These are phyloP conservation scores for Anthostomella pinea DNA, from an alignment of 2,329 filamentous ascomycete genomes.

Conservation along the genomic window DNA sequence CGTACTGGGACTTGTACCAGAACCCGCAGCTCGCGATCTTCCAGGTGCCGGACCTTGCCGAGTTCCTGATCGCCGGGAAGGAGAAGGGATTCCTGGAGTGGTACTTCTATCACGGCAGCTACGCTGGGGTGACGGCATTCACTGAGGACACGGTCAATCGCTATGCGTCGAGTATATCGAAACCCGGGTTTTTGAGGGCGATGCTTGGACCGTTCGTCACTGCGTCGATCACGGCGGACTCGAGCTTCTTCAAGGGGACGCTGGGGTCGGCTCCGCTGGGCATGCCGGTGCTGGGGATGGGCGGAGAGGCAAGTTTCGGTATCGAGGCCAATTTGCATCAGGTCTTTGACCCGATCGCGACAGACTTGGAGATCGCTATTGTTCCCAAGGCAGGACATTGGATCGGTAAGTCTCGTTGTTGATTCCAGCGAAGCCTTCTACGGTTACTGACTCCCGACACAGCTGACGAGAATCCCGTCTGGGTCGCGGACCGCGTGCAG, in stretches of 20 bases:
- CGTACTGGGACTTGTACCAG: conserved; percentile 38
- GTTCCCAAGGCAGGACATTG: conserved; percentile 39
- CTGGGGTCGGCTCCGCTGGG: conserved; percentile 24
- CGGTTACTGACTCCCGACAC: neutral
- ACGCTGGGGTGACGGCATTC: conserved; percentile 37
- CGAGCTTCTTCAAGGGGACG: conserved; percentile 34
- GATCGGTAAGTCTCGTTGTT: conserved; percentile 30
- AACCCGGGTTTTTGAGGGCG: conserved; percentile 41
- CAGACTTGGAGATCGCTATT: conserved; percentile 28
- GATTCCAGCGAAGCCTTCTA: neutral
- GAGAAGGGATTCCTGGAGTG: conserved; percentile 42
- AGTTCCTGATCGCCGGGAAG: conserved; percentile 42
- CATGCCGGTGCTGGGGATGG: conserved; percentile 32
- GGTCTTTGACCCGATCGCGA: conserved; percentile 21
- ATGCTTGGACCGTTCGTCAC: conserved; percentile 38
- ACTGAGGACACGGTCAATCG: conserved; percentile 37
- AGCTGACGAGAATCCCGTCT: conserved; percentile 27
- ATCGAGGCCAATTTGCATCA: conserved; percentile 9
- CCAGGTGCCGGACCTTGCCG: conserved; percentile 43
- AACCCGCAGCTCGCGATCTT: conserved; percentile 45
- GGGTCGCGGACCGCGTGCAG: conserved; percentile 22
- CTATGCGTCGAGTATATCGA: conserved; percentile 39
- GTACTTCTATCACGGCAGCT: conserved; percentile 46
- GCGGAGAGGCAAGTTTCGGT: conserved; percentile 35
- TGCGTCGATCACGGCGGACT: conserved; percentile 32